Evolutionary conservation across 805 yeast genomes (phyloP).

Genomic region (Dipodascus albidus): DNA sequence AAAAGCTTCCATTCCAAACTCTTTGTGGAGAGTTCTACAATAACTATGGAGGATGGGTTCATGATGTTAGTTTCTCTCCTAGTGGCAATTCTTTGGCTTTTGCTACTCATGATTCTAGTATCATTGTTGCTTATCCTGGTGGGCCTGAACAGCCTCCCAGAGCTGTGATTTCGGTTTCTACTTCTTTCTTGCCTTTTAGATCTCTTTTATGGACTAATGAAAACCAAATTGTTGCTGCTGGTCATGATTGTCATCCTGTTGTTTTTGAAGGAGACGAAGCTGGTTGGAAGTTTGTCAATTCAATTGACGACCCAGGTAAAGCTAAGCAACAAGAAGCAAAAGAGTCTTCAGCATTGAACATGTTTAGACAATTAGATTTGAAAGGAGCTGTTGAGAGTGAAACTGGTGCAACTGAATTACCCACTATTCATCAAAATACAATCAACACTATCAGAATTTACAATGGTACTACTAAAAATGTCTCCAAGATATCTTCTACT

Average conservation of each 20-base stretch:
- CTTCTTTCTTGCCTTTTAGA: conserved; percentile 70
- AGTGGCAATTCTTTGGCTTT: conserved; percentile 67
- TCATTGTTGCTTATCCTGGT: conserved; percentile 67
- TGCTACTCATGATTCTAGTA: conserved; percentile 78
- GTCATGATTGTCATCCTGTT: conserved; percentile 85
- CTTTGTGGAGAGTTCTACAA: conserved; percentile 70
- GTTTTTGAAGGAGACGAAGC: conserved; percentile 60
- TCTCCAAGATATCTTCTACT: conserved; percentile 54
- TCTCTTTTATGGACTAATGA: conserved; percentile 61
- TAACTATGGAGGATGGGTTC: conserved; percentile 79
- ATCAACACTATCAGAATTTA: conserved; percentile 51
- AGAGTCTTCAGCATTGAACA: conserved; percentile 48
- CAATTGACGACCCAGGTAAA: conserved; percentile 46
- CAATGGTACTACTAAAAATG: conserved; percentile 32
- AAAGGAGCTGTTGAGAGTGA: conserved; percentile 58
- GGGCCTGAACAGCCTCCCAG: conserved; percentile 55
- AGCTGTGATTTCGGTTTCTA: conserved; percentile 45
- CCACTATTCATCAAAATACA: conserved; percentile 85
- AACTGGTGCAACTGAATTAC: conserved; percentile 35
- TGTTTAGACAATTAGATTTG: conserved; percentile 91
- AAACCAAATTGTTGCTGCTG: conserved; percentile 68
- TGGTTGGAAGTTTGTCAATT: conserved; percentile 48
- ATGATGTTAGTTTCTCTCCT: conserved; percentile 79
- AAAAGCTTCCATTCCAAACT: conserved; percentile 88
- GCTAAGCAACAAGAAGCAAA: conserved; percentile 38